phyloP scores from a whole-genome alignment of 2,329 filamentous ascomycete genomes.

The Ophiostoma novo-ulmi region DNA sequence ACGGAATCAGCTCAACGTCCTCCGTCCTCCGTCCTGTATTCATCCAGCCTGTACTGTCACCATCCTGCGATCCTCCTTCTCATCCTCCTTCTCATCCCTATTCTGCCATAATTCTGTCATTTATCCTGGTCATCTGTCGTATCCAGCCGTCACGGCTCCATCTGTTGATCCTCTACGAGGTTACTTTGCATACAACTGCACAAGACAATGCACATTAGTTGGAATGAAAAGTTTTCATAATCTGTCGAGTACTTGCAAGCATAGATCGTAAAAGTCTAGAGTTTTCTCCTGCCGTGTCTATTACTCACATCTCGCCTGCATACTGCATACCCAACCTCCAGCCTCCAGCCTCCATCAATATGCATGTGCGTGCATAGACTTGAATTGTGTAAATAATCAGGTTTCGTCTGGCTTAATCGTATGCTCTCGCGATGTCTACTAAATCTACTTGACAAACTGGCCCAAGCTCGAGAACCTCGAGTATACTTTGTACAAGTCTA shows the following conservation, averaged over 20 bases:
- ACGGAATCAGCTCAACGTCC: too few relatives aligned
- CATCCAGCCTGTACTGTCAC: too few relatives aligned
- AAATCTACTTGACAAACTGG: not conserved
- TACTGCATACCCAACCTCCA: not conserved
- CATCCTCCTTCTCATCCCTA: too few relatives aligned
- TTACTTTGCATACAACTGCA: not conserved
- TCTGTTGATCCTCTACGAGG: not conserved
- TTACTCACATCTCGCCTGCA: not conserved
- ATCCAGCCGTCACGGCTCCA: not conserved
- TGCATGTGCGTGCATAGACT: too few relatives aligned
- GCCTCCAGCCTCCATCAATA: too few relatives aligned
- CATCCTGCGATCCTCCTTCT: not conserved
- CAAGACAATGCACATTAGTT: not conserved
- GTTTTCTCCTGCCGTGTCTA: too few relatives aligned
- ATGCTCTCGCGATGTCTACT: not conserved
- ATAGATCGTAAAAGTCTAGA: too few relatives aligned
- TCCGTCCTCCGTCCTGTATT: too few relatives aligned
- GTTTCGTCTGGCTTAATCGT: too few relatives aligned
- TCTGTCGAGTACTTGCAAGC: too few relatives aligned
- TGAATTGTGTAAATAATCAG: not conserved
- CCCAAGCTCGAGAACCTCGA: not conserved
- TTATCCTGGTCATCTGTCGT: not conserved
- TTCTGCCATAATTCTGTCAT: not conserved
- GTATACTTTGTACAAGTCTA: too few relatives aligned
- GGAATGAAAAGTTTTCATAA: not conserved